These are phyloP conservation scores for Alectoria sarmentosa DNA, from an alignment of 495 filamentous ascomycete species.

Conservation along the genomic window DNA sequence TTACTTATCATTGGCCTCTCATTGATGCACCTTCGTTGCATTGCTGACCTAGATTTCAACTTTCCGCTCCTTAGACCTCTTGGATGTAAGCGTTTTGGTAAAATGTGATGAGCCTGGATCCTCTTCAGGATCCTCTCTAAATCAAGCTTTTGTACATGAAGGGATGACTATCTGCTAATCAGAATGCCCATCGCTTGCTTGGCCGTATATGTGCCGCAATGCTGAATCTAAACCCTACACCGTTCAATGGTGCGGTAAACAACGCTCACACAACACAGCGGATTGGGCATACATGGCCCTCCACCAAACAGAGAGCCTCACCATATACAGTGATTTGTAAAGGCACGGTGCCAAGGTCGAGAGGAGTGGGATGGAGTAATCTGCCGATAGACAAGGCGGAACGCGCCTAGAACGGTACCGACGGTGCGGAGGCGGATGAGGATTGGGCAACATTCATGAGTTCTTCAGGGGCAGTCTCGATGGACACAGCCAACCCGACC, in stretches of 20 bases:
- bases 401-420: slow-evolving; percentile 23
- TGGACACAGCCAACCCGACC: slow-evolving; percentile 86
- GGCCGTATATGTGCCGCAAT: slow-evolving; percentile 10
- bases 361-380: slow-evolving; percentile 15
- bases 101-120: background rate
- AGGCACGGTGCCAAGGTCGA: slow-evolving; percentile 12
- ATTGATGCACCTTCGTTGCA: background rate
- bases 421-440: slow-evolving; percentile 28
- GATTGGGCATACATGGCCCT: background rate
- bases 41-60: background rate
- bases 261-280: slow-evolving; percentile 4
- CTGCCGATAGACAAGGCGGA: background rate
- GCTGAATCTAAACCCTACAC: slow-evolving; percentile 13
- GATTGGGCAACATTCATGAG: slow-evolving; percentile 76
- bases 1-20: background rate
- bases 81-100: background rate
- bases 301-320: background rate
- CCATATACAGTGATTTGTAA: slow-evolving; percentile 1
- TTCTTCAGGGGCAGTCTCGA: slow-evolving; percentile 84
- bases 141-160: slow-evolving; percentile 12
- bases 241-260: slow-evolving; percentile 4
- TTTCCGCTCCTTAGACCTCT: background rate
- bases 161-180: slow-evolving; percentile 4
- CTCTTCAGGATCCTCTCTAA: background rate
- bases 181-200: slow-evolving; percentile 1